Evolutionary conservation across 768 basidiomycete species (phyloP).

Genomic region (Calvatia gigantea): DNA sequence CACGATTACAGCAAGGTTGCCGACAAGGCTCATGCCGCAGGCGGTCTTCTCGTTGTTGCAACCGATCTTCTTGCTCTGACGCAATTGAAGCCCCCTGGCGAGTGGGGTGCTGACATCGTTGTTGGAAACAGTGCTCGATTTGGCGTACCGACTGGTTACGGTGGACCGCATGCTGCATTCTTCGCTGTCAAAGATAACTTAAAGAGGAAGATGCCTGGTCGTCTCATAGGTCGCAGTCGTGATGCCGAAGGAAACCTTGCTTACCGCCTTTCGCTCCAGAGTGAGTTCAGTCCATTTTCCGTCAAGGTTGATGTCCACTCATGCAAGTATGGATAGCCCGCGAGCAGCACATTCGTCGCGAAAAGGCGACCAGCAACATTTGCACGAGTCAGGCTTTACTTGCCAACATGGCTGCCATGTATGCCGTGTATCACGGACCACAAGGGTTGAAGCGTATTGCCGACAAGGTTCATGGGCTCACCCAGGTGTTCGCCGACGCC

Average conservation of each 20-base stretch:
- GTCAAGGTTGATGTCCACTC: not conserved
- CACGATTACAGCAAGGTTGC: conserved; percentile 69
- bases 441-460: conserved; percentile 82
- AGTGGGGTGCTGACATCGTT: conserved; percentile 98
- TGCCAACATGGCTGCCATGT: conserved; percentile 99
- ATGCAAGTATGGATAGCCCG: conserved; percentile 55
- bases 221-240: conserved; percentile 87
- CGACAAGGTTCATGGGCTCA: conserved; percentile 84
- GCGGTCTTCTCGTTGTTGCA: conserved; percentile 83
- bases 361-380: conserved; percentile 98
- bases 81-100: conserved; percentile 91
- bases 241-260: conserved; percentile 83
- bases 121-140: conserved; percentile 95
- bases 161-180: conserved; percentile 96
- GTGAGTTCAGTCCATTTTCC: conserved; percentile 42
- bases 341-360: conserved; percentile 95
- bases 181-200: conserved; percentile 90
- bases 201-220: conserved; percentile 99
- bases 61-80: conserved; percentile 93
- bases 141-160: conserved; percentile 96
- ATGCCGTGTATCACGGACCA: conserved; percentile 95
- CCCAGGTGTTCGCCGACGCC: conserved; percentile 66
- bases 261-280: conserved; percentile 92
- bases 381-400: conserved; percentile 97
- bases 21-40: conserved; percentile 62